Conservation (phyloP, 805 yeast species). For the Candida broadrunensis region DNA sequence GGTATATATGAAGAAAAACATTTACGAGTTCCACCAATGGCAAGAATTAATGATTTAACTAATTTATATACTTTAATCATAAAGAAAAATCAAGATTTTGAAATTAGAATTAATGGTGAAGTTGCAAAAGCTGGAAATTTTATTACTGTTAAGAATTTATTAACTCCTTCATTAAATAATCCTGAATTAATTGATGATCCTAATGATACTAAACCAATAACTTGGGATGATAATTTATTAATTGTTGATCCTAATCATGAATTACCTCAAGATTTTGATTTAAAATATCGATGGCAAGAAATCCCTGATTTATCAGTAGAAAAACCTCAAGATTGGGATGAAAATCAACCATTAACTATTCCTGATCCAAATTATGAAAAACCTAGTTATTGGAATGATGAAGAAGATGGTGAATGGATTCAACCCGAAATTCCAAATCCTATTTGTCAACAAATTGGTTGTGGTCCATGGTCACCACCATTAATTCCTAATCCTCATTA, state of each 20-base stretch:
- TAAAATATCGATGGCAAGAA: constrained; percentile 50
- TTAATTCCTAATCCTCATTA: constrained; percentile 63
- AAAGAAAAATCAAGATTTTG: constrained; percentile 62
- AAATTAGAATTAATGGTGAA: constrained; percentile 80
- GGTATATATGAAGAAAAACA: constrained; percentile 68
- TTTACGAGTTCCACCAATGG: constrained; percentile 63
- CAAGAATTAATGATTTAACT: constrained; percentile 53
- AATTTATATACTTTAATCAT: constrained; percentile 76
- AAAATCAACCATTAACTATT: constrained; percentile 53
- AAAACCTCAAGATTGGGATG: constrained; percentile 83
- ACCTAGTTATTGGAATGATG: constrained; percentile 87
- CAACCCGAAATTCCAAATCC: constrained; percentile 75
- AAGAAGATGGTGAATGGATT: constrained; percentile 83
- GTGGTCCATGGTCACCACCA: constrained; percentile 81
- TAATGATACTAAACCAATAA: constrained; percentile 62
- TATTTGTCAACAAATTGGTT: constrained; percentile 64
- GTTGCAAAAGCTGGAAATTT: constrained; percentile 69
- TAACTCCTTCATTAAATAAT: constrained; percentile 75
- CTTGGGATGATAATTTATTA: constrained; percentile 72
- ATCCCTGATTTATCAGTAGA: constrained; percentile 65
- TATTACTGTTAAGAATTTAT: constrained; percentile 45
- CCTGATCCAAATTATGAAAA: constrained; percentile 63
- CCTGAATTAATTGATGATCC: constrained; percentile 51
- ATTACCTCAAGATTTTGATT: constrained; percentile 89
- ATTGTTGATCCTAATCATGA: constrained; percentile 67